Evolutionary conservation across 495 filamentous ascomycete genomes (phyloP), one percentile per base, ranked within the genome.

Genomic region (Chaetomium fimeti): DNA sequence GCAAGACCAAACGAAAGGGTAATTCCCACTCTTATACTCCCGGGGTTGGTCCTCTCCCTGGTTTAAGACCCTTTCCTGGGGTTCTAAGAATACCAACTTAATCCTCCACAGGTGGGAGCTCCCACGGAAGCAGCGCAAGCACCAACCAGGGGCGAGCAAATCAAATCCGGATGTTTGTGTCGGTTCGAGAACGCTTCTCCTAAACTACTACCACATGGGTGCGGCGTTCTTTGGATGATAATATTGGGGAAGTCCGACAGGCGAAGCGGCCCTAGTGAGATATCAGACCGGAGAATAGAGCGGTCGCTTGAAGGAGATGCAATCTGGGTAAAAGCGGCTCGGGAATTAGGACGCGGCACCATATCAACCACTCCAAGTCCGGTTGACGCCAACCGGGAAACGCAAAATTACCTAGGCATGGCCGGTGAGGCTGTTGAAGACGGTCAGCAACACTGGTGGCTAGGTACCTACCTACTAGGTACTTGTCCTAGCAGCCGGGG

Each of bases 321-420:
- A 73, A 73, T 73, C 61, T 73, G 71, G 71, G 53, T 73, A 71
- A 73, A 73, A 29, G 40, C 64, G 66, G 64, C 38, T 66, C 64
- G 68, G 67, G 12, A 42, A 57, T 43, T 40, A 16, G 27, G 16
- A 12, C 32, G 22, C 27, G 51, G 27, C 51, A 6, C 51, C 27
- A 32, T 4, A 32, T n/a, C 29, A 8, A 20, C 11, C 25, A 11
- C 24, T 11, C 2, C 24, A 15, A 16, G 22, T 2, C 25, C 18
- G 16, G 4, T 51, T 24, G 22, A 51, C 5, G 22, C 2, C 9
- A 25, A 51, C 48, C 0, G 6, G 48, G 22, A 27, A 27, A 22
- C 24, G 11, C n/a, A 5, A 49, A 5, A 49, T 8, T 25, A 36
- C 24, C 48, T 27, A 47, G n/a, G n/a, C 32, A 36, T 36, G 32